Evolutionary conservation across 1,284 basidiomycete species (phyloP), one percentile per base, ranked within the genome.

Genomic region (Melampsora occidentalis): DNA sequence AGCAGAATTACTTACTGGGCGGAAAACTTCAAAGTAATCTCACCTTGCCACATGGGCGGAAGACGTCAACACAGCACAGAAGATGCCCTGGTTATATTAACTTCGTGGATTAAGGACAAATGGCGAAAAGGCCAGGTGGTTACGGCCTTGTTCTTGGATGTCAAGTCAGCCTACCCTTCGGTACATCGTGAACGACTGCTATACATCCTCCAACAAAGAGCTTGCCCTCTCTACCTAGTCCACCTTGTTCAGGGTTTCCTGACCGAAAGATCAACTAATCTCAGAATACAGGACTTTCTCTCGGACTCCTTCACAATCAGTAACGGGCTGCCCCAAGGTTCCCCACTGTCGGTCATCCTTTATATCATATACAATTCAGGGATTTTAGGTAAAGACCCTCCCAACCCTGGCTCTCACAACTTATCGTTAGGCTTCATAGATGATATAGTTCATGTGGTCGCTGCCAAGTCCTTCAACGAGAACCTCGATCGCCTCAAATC

Each of bases 381-480:
- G 6, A 7, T 69, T 4, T n/a, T 69, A 10, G 48, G 9, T 39
- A 22, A 66, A 12, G 53, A 48, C 66, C 42, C 48, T 12, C 25
- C 48, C 3, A 49, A 42, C 9, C 22, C 53, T 12, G 9, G 20
- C 10, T 9, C 31, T 9, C 16, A 48, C 42, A 28, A 46, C 9
- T 9, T 71, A n/a, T 59, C 69, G 5, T 18, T 71, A 7, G 69
- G 69, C 2, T 71, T 62, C 28, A 71, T 71, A 7, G 69, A 71
- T 10, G 33, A 71, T 62, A 59, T 71, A 2, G 31, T 53, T 6
- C 57, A 61, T 39, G 18, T 71, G 22, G 51, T 46, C 46, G 51
- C 69, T 4, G 12, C 35, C 3, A 18, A 39, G 25, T 2, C 5
- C 1, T 9, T 46, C 2, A 35, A 71, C 2, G n/a, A 1, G 5